A percentile compares a stretch with the other conserved stretches of the same genome.
Conservation (phyloP, 257 asterid species). For the Plectranthus barbatus region DNA sequence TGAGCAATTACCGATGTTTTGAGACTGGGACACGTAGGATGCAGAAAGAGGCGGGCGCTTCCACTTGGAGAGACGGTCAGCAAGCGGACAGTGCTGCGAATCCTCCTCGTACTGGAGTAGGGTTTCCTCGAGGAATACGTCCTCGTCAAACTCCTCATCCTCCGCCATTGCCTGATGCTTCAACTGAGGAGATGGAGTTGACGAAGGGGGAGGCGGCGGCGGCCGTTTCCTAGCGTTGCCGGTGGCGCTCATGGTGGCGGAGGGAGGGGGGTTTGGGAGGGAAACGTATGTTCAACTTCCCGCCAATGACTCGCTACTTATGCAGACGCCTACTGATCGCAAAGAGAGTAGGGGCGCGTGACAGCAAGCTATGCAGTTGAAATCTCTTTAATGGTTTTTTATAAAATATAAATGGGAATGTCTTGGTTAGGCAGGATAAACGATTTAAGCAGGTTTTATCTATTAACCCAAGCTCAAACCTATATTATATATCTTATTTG, state of each 20-base stretch:
- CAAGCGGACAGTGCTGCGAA: constrained; percentile 43
- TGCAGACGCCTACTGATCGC: background rate
- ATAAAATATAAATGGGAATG: no score
- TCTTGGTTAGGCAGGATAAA: no score
- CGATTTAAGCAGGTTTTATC: no score
- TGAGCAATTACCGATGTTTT: constrained; percentile 46
- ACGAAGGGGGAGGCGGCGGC: no score
- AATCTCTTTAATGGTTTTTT: no score
- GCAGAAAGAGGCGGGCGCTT: constrained; percentile 61
- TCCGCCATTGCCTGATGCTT: constrained; percentile 58
- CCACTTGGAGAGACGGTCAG: constrained; percentile 69
- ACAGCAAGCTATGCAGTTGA: constrained; percentile 12
- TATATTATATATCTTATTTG: no score
- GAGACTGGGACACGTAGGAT: constrained; percentile 39
- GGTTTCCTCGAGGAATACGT: constrained; percentile 77
- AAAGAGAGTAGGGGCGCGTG: constrained; percentile 6
- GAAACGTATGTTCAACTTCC: constrained; percentile 26
- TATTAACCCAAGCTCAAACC: no score
- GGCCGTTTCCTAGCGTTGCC: constrained; percentile 53
- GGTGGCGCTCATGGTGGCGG: constrained; percentile 41
- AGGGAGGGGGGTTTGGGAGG: constrained; percentile 19
- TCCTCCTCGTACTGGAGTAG: constrained; percentile 74
- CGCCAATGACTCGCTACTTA: constrained; percentile 30
- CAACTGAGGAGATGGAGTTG: constrained; percentile 43
- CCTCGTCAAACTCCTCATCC: constrained; percentile 88